Evolutionary conservation across 768 basidiomycete genomes (phyloP).

Genomic region (Candolleomyces aberdarensis): DNA sequence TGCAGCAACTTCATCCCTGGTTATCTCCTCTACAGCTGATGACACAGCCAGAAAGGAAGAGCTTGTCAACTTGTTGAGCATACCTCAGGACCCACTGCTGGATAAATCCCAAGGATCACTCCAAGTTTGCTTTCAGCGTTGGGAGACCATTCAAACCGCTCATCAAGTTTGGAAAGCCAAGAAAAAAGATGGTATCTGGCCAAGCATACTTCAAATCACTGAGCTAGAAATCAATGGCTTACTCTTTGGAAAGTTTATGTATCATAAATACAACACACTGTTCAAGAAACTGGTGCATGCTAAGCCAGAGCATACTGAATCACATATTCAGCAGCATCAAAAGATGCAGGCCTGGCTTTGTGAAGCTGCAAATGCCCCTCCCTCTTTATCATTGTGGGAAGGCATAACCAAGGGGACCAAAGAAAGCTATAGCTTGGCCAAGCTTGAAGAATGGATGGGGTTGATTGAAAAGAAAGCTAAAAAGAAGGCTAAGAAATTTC

Average conservation of each 20-base stretch:
- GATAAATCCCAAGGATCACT: too few species aligned
- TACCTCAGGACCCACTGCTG: too few species aligned
- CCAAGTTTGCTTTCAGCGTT: too few species aligned
- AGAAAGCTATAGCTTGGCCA: not conserved
- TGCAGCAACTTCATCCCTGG: too few species aligned
- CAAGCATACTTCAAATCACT: not conserved
- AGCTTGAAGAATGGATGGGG: not conserved
- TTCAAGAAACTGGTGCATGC: not conserved
- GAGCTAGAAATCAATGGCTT: not conserved
- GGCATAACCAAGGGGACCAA: not conserved
- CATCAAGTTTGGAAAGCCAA: too few species aligned
- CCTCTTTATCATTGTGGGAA: not conserved
- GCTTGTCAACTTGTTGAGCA: too few species aligned
- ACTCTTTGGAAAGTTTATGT: not conserved
- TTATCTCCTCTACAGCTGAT: too few species aligned
- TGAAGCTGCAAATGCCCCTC: not conserved
- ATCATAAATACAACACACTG: not conserved
- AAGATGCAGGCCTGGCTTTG: not conserved
- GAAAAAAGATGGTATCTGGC: not conserved
- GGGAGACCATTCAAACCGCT: too few species aligned
- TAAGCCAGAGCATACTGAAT: not conserved
- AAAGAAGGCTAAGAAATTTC: not conserved
- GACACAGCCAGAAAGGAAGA: too few species aligned
- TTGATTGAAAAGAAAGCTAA: not conserved
- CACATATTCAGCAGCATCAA: not conserved